Evolutionary conservation across 2,329 filamentous ascomycete species (phyloP).

Genomic region (Camillea tinctor): DNA sequence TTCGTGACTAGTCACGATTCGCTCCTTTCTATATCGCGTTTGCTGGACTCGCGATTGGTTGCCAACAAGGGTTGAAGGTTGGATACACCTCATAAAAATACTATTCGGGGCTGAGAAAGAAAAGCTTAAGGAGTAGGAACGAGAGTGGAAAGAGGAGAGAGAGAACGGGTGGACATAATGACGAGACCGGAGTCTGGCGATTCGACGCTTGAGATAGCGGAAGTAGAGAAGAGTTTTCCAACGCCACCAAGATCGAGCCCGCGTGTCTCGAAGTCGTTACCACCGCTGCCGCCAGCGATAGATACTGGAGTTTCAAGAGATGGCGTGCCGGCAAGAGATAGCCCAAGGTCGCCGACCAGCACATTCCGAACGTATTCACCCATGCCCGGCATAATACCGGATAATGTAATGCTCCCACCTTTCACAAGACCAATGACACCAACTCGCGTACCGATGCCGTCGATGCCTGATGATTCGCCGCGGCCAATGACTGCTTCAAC

Average conservation of each 20-base stretch:
- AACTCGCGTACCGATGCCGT: slow-evolving; percentile 16
- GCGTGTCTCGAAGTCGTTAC: slow-evolving; percentile 25
- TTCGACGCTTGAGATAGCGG: slow-evolving; percentile 23
- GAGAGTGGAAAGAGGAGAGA: not conserved
- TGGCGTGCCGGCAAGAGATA: not conserved
- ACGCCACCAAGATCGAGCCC: slow-evolving; percentile 15
- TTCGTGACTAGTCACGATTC: slow-evolving; percentile 1
- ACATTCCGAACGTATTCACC: slow-evolving; percentile 13
- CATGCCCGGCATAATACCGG: slow-evolving; percentile 3
- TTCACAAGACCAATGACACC: slow-evolving; percentile 11
- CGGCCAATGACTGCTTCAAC: slow-evolving; percentile 35
- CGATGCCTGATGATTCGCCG: slow-evolving; percentile 22
- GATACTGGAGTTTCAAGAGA: slow-evolving; percentile 11
- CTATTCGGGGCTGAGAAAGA: not conserved
- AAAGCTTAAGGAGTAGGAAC: not conserved
- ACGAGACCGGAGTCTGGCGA: slow-evolving; percentile 16
- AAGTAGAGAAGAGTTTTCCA: slow-evolving; percentile 23
- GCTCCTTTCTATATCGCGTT: slow-evolving; percentile 1
- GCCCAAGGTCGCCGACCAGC: slow-evolving; percentile 1
- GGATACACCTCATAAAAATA: not conserved
- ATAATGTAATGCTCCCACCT: slow-evolving; percentile 15
- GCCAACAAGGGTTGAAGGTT: not conserved
- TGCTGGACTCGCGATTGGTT: not conserved
- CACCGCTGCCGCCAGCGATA: slow-evolving; percentile 25
- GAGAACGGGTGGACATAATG: slow-evolving; percentile 10